These are phyloP conservation scores for Neurospora sp. DNA, from an alignment of 495 filamentous ascomycete species.

Conservation along the genomic window DNA sequence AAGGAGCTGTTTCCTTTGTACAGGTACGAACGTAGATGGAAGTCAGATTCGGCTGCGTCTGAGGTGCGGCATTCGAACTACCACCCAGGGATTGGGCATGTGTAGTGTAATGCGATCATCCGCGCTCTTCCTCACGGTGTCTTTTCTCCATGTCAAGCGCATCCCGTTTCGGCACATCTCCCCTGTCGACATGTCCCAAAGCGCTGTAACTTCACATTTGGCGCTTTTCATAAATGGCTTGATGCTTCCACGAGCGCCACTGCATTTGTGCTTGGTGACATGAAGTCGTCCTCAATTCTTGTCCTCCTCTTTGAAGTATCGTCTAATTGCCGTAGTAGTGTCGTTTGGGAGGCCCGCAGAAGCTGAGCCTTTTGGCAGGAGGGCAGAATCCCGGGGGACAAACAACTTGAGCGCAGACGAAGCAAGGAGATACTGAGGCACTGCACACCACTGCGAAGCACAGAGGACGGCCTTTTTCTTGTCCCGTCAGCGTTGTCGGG, in stretches of 20 bases:
- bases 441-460: neutral
- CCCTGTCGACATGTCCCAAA: neutral
- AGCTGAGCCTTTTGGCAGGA: neutral
- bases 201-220: neutral
- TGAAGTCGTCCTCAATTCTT: neutral
- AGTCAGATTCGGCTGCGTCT: neutral
- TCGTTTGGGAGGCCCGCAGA: neutral
- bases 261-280: neutral
- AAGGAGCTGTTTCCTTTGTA: neutral
- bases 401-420: neutral
- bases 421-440: neutral
- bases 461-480: neutral
- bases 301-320: neutral
- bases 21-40: neutral
- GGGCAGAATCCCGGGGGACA: neutral
- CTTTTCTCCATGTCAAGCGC: neutral
- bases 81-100: neutral
- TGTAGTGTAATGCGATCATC: neutral
- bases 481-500: neutral
- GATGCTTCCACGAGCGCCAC: neutral
- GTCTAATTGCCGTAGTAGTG: neutral
- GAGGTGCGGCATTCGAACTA: neutral
- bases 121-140: neutral
- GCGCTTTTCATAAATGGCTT: neutral
- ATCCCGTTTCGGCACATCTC: neutral